Percentiles rank a stretch among this genome's conserved stretches.
phyloP scores from a whole-genome alignment of 345 rosid species.

The Salix dunnii region DNA sequence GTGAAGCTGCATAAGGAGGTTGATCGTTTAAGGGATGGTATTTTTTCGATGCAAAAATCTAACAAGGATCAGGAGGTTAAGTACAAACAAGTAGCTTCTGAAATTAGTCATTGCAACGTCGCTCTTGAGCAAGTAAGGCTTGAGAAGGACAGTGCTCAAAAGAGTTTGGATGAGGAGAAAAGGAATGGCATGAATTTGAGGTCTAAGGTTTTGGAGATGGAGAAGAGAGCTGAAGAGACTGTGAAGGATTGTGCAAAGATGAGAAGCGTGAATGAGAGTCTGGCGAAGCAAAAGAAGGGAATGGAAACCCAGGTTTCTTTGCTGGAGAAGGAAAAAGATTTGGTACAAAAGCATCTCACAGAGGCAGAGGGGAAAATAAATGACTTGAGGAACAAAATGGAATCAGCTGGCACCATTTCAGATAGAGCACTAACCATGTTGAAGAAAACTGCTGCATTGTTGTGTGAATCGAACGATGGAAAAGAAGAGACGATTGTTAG shows the following conservation, averaged over 20 bases:
- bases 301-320: constrained; percentile 25
- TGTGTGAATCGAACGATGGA: constrained; percentile 31
- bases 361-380: constrained; percentile 35
- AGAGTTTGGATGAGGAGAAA: constrained; percentile 43
- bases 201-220: constrained; percentile 35
- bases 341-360: constrained; percentile 34
- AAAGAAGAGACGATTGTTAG: constrained; percentile 12
- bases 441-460: constrained; percentile 45
- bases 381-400: constrained; percentile 39
- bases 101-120: constrained; percentile 18
- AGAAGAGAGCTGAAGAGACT: constrained; percentile 35
- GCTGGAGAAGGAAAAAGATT: constrained; percentile 44
- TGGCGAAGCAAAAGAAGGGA: constrained; percentile 31
- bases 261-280: constrained; percentile 26
- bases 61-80: constrained; percentile 29
- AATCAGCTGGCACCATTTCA: constrained; percentile 29
- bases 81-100: constrained; percentile 29
- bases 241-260: constrained; percentile 31
- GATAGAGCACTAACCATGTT: constrained; percentile 41
- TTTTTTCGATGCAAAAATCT: constrained; percentile 28
- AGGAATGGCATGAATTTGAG: constrained; percentile 31
- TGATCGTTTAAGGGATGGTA: constrained; percentile 28
- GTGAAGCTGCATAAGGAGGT: constrained; percentile 36
- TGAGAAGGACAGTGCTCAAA: constrained; percentile 40
- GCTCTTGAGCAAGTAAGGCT: constrained; percentile 19